Base-by-base conservation (phyloP, 768 basidiomycete species). In the Obba rivulosa region DNA sequence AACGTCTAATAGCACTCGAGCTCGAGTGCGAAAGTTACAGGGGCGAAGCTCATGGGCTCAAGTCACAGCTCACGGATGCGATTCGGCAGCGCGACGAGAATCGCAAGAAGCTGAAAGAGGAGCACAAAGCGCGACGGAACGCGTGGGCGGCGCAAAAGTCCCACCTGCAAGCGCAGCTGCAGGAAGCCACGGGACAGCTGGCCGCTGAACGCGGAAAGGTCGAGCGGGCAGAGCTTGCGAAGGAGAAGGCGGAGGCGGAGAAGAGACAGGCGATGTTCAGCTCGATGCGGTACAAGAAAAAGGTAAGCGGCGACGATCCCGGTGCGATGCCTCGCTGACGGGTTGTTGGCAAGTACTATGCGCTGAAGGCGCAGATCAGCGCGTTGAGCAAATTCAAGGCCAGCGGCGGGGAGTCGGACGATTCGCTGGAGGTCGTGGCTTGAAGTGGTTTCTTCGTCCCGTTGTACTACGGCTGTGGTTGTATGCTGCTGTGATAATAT, bases 201-300 rank as follows among this genome's bases (percentile, higher is more conserved):
- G 41, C 41, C 13, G 35, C 25, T 13, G 48, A 46, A 4, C 41
- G 48, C 3, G 44, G 45, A 10, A 46, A 46, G 11, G 22, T 48
- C 21, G 43, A 53, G 36, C 34, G 39, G 16, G 25, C 5, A 16
- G 16, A 34, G 20, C 11, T 34, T 11, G 17, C 20, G 25, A 37
- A 36, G 10, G 22, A n/a, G 18, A 25, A 23, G 13, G 23, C 53
- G 23, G 20, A 44, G 17, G 47, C 43, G 8, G 54, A 55, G 21
- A 16, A 42, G 35, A 42, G 28, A 17, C 35, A 38, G 28, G 40
- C 48, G 43, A 41, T 35, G 17, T 43, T 36, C 14, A 48, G 40
- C n/a, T 49, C 47, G 17, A 2, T 47, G 25, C 24, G 35, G 25
- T 58, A 55, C 44, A 58, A 47, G 52, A 58, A 58, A 39, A 55